phyloP scores from a whole-genome alignment of 2,329 filamentous ascomycete species.

The Colletotrichum gigasporum region DNA sequence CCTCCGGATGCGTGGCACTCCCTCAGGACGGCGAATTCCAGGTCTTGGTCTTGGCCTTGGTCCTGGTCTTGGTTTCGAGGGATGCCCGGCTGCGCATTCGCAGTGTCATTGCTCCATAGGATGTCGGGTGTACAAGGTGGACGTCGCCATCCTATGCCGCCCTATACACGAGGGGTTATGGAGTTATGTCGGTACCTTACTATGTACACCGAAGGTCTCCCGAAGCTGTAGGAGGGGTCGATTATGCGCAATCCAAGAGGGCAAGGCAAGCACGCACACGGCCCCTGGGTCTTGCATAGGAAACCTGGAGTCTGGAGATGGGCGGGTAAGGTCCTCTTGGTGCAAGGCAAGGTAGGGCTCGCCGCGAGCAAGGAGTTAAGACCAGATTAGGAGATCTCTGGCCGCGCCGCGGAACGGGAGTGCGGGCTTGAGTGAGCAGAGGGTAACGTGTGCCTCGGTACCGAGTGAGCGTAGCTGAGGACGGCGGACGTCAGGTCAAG shows the following conservation, averaged over 20 bases:
- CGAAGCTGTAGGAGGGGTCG: conserved; percentile 4
- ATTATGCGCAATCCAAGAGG: conserved; percentile 14
- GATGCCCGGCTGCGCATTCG: not conserved
- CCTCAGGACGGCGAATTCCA: conserved; percentile 12
- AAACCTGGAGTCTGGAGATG: conserved; percentile 27
- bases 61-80: conserved; percentile 10
- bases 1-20: conserved; percentile 30
- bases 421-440: conserved; percentile 11
- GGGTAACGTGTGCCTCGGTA: conserved; percentile 26
- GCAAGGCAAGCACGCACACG: conserved; percentile 3
- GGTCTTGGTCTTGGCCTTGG: conserved; percentile 10
- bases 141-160: not conserved
- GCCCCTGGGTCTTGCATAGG: conserved; percentile 20
- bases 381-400: conserved; percentile 24
- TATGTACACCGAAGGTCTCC: conserved; percentile 5
- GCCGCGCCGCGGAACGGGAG: conserved; percentile 26
- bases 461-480: conserved; percentile 1
- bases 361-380: conserved; percentile 15
- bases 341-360: conserved; percentile 7
- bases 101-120: not conserved
- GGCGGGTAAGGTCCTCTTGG: conserved; percentile 1
- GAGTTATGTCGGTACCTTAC: not conserved
- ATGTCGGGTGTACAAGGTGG: not conserved
- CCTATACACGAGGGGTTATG: not conserved
- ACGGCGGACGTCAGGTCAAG: not conserved